Base-by-base conservation (phyloP, 2,329 filamentous ascomycete genomes). In the Cadophora sp. region DNA sequence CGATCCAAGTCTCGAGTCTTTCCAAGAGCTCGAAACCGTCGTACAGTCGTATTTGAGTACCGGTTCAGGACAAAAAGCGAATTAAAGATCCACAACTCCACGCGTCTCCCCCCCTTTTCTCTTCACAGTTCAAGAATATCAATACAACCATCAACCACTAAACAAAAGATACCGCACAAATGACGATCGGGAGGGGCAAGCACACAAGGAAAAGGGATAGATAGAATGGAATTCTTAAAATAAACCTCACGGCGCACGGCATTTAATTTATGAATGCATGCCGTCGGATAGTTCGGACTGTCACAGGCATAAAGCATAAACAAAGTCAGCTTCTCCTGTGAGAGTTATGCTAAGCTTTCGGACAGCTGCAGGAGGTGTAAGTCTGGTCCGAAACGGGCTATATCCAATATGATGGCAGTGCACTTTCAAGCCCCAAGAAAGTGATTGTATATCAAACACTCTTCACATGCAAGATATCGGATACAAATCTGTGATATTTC, bases 311-410 rank as follows among this genome's bases (percentile, higher is more conserved):
- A n/a, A n/a, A 31, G 51, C 16, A 7, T 29, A 31, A 37, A 24
- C 31, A 37, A 40, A 24, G 19, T 37, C 31, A 24, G 29, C 55
- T 24, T 24, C 31, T 58, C n/a, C 55, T 37, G 31, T 24, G 9
- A 58, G 53, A 37, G 24, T 31, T 26, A 37, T 59, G 56, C 56
- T 59, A 40, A 59, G 56, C 34, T 43, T 59, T 59, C 24, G 7
- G 31, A 12, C n/a, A 40, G 29, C 19, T 58, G 55, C 55, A 40
- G 31, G 31, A 24, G 24, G n/a, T 24, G 31, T 22, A 22, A 8
- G 34, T 58, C 55, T 37, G 37, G 55, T 37, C 55, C 31, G 19
- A 8, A 58, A 22, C 29, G 5, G 55, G 55, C 3, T 24, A 24
- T 58, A 22, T 12, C 19, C 29, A 34, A 26, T 26, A 8, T 34